Evolutionary conservation across 2,329 filamentous ascomycete genomes (phyloP), one percentile per base, ranked within the genome.

Genomic region (Pestalotiopsis sp.): DNA sequence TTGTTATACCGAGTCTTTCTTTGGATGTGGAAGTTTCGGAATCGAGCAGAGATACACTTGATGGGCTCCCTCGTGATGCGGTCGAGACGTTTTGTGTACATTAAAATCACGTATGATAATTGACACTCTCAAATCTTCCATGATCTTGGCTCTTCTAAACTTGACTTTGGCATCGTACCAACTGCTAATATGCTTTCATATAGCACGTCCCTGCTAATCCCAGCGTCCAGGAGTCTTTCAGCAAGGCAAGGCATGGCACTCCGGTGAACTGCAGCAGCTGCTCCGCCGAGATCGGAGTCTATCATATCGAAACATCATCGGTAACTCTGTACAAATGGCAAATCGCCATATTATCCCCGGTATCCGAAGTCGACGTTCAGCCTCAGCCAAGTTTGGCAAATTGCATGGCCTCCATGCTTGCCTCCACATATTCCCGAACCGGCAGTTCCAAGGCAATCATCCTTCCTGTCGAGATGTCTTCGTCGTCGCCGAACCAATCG

Each of bases 241-340:
- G 23, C 38, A 31, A 27, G 11, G 3, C 56, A 45, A 66, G 60
- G 23, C 52, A 23, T 61, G 62, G 23, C 71, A 68, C 58, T 25
- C 52, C 71, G 36, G 73, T 86, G 3, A 82, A 78, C 66, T 90
- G 88, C 76, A 75, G 75, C 12, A 74, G 76, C 11, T 90, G 88
- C 74, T 73, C 73, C 5, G 69, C 75, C 6, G 83, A 85, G 60
- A 72, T 88, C 11, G 88, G 88, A 13, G 79, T 85, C 49, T 83
- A 82, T 74, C 84, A 83, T 68, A 74, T 80, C n/a, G 75, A 82
- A 17, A 80, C 81, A 23, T 76, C 77, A 0, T 86, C 86, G 1
- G 78, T 86, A 49, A 84, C 83, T 0, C 74, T 90, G 38, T 88
- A 87, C 77, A 90, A 90, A 79, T 90, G 88, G 88, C 82, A 85